A percentile compares a stretch with the other conserved stretches of the same genome.
phyloP scores from a whole-genome alignment of 2,329 filamentous ascomycete species.

The Aspergillus sp. region DNA sequence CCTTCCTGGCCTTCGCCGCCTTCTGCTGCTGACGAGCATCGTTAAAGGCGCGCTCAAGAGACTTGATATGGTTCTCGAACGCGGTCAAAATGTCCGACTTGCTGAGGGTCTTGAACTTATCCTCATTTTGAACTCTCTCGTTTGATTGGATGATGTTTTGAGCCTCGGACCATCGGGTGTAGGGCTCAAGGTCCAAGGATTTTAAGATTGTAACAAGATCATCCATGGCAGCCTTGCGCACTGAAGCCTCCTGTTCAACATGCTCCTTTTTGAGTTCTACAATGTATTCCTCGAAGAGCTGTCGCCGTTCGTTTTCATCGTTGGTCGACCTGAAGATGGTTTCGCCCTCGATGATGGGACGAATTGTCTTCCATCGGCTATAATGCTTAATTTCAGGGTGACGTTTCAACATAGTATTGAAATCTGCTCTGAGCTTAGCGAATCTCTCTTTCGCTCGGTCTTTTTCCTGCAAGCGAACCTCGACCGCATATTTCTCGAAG shows the following conservation, averaged over 20 bases:
- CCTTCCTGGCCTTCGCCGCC: constrained; percentile 72
- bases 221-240: constrained; percentile 79
- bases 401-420: constrained; percentile 91
- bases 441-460: constrained; percentile 91
- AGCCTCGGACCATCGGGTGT: constrained; percentile 91
- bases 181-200: constrained; percentile 81
- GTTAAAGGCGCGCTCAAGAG: constrained; percentile 86
- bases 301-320: constrained; percentile 80
- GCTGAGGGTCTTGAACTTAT: constrained; percentile 81
- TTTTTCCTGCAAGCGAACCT: constrained; percentile 88
- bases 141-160: constrained; percentile 77
- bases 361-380: constrained; percentile 94
- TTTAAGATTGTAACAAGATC: constrained; percentile 77
- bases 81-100: constrained; percentile 88
- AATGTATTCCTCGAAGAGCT: constrained; percentile 93
- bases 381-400: constrained; percentile 97
- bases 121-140: constrained; percentile 73
- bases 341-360: constrained; percentile 90
- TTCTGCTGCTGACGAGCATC: constrained; percentile 87
- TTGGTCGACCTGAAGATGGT: constrained; percentile 91
- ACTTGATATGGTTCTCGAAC: constrained; percentile 94
- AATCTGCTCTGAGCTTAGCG: constrained; percentile 88
- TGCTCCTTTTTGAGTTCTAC: constrained; percentile 78
- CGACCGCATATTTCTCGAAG: constrained; percentile 92
- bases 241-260: constrained; percentile 69